Percentiles rank a stretch among this genome's conserved stretches.
Conservation (phyloP, 352 stramenopile species). For the Phytophthora constricta region DNA sequence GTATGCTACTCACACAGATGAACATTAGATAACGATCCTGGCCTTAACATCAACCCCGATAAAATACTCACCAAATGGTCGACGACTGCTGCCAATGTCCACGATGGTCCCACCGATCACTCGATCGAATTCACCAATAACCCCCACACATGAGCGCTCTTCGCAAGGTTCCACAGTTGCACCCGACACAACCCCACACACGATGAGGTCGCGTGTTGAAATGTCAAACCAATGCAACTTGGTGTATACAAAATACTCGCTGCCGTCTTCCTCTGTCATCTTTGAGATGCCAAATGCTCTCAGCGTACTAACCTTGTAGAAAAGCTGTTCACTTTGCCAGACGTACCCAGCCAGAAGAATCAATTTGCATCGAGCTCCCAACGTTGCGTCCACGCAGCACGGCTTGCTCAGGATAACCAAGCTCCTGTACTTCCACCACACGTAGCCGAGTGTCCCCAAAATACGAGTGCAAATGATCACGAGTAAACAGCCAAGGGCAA, state of each 20-base stretch:
- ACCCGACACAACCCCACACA: constrained; percentile 7
- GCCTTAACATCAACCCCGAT: too few relatives aligned
- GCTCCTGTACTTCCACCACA: constrained; percentile 11
- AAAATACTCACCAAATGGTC: not conserved
- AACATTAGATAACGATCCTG: not conserved
- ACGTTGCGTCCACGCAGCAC: constrained; percentile 16
- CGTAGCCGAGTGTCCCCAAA: constrained; percentile 1
- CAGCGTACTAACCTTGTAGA: constrained; percentile 14
- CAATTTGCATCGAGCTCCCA: constrained; percentile 12
- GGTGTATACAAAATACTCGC: constrained; percentile 14
- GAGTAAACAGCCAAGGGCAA: constrained; percentile 14
- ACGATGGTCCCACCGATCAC: not conserved
- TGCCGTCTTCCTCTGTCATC: constrained; percentile 15
- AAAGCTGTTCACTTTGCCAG: constrained; percentile 6
- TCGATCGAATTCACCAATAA: constrained; percentile 10
- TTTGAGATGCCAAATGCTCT: constrained; percentile 21
- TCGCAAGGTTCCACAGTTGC: constrained; percentile 10
- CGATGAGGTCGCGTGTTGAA: constrained; percentile 8
- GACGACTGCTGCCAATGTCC: not conserved
- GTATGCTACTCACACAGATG: not conserved
- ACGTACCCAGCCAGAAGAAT: constrained; percentile 17
- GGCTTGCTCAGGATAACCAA: not conserved
- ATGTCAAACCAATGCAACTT: constrained; percentile 20
- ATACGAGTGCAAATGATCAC: constrained; percentile 9
- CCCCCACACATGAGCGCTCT: not conserved